Conservation (phyloP, 805 yeast species). For the Ogataea kodamae region DNA sequence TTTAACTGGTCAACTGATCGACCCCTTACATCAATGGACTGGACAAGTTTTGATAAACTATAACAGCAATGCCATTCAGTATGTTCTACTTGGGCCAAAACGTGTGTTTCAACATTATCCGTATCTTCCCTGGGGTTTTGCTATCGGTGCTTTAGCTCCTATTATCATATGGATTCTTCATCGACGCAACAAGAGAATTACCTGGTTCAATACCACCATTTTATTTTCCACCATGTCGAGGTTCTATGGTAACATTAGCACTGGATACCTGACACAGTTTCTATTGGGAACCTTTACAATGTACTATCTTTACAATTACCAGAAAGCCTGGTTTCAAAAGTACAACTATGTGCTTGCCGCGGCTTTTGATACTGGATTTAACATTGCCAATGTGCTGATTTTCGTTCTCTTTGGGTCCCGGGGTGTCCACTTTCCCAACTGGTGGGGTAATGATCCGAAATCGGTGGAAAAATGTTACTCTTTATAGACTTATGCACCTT, state of each 20-base stretch:
- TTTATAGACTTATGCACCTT: conserved; percentile 19
- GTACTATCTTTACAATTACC: conserved; percentile 41
- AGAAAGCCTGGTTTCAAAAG: conserved; percentile 38
- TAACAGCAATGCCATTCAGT: conserved; percentile 49
- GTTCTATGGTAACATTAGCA: conserved; percentile 48
- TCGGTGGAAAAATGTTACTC: conserved; percentile 48
- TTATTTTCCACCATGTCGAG: conserved; percentile 45
- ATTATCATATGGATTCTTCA: conserved; percentile 26
- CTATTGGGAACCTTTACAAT: conserved; percentile 47
- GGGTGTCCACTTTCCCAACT: conserved; percentile 32
- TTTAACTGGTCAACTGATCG: conserved; percentile 28
- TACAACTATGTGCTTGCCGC: conserved; percentile 50
- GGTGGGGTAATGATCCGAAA: conserved; percentile 49
- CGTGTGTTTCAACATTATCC: conserved; percentile 42
- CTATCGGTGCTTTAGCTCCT: conserved; percentile 40
- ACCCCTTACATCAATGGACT: conserved; percentile 52
- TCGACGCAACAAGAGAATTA: conserved; percentile 18
- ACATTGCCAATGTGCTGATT: conserved; percentile 38
- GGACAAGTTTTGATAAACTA: conserved; percentile 41
- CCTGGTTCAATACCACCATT: conserved; percentile 44
- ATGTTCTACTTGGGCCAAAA: conserved; percentile 48
- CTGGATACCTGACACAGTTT: conserved; percentile 46
- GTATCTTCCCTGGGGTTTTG: conserved; percentile 42
- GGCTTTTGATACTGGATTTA: conserved; percentile 49
- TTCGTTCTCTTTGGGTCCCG: conserved; percentile 32